A percentile compares a stretch with the other conserved stretches of the same genome.
phyloP scores from a whole-genome alignment of 1,284 basidiomycete genomes.

The Schizopora paradoxa region DNA sequence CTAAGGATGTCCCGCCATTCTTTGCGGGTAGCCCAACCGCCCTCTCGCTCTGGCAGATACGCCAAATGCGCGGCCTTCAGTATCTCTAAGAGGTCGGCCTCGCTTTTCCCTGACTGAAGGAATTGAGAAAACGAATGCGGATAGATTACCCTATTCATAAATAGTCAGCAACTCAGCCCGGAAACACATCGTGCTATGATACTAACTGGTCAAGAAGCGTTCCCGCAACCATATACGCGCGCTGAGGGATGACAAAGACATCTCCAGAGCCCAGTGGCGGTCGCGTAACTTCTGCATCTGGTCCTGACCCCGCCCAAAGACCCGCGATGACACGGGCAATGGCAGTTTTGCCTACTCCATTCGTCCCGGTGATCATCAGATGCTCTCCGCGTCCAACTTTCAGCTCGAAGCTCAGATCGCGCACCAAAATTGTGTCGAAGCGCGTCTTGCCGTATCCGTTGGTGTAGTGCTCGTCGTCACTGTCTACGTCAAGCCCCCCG shows the following conservation, averaged over 20 bases:
- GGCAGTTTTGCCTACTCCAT: slow-evolving; percentile 92
- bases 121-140: slow-evolving; percentile 82
- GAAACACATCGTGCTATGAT: slow-evolving; percentile 2
- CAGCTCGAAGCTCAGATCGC: slow-evolving; percentile 42
- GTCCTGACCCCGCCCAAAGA: slow-evolving; percentile 59
- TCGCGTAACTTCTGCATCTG: slow-evolving; percentile 36
- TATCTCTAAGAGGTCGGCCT: slow-evolving; percentile 68
- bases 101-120: slow-evolving; percentile 54
- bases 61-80: slow-evolving; percentile 78
- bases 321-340: slow-evolving; percentile 88
- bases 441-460: slow-evolving; percentile 24
- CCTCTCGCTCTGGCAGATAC: slow-evolving; percentile 85
- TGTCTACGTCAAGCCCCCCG: slow-evolving; percentile 19
- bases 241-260: slow-evolving; percentile 88
- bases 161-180: slow-evolving; percentile 3
- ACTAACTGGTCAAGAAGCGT: slow-evolving; percentile 81
- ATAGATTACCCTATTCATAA: slow-evolving; percentile 54
- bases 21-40: slow-evolving; percentile 85
- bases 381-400: slow-evolving; percentile 79
- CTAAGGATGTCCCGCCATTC: slow-evolving; percentile 96
- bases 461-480: slow-evolving; percentile 19
- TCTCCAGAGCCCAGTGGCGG: slow-evolving; percentile 42
- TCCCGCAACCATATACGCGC: slow-evolving; percentile 87
- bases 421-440: slow-evolving; percentile 11
- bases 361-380: slow-evolving; percentile 90